Evolutionary conservation across 2,329 filamentous ascomycete genomes (phyloP).

Genomic region (Fusarium begoniae): DNA sequence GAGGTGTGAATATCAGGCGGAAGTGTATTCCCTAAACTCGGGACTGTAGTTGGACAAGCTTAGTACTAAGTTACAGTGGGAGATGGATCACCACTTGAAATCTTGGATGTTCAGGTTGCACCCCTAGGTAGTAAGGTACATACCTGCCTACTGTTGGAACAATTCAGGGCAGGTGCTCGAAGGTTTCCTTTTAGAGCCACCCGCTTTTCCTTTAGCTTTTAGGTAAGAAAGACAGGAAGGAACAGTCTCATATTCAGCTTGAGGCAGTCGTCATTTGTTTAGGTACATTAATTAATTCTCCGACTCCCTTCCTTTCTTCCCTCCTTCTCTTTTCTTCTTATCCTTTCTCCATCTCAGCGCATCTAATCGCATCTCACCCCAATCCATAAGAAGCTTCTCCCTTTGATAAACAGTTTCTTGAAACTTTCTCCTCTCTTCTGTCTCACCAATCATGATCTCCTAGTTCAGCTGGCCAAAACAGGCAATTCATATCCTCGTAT

Average conservation of each 20-base stretch:
- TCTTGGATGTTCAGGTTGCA: neutral
- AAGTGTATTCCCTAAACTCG: neutral
- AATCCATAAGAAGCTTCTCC: neutral
- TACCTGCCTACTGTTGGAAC: neutral
- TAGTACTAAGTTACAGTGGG: neutral
- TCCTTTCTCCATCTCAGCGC: neutral
- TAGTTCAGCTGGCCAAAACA: constrained; percentile 15
- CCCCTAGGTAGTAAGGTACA: neutral
- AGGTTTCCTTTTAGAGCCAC: constrained; percentile 19
- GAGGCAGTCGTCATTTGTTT: constrained; percentile 3
- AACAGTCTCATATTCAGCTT: neutral
- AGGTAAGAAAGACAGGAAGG: neutral
- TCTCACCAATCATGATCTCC: constrained; percentile 27
- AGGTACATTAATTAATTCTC: constrained; percentile 7
- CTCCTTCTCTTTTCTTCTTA: neutral
- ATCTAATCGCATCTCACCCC: neutral
- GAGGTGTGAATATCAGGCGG: neutral
- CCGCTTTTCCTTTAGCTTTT: constrained; percentile 8
- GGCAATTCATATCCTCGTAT: constrained; percentile 12
- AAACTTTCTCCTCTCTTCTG: neutral
- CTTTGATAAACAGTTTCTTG: constrained; percentile 1
- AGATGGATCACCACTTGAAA: neutral
- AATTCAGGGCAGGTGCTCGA: constrained; percentile 7
- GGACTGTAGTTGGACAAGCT: neutral
- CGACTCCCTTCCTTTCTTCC: neutral